Evolutionary conservation across 805 yeast species (phyloP).

Genomic region (Saturnispora saitoi): DNA sequence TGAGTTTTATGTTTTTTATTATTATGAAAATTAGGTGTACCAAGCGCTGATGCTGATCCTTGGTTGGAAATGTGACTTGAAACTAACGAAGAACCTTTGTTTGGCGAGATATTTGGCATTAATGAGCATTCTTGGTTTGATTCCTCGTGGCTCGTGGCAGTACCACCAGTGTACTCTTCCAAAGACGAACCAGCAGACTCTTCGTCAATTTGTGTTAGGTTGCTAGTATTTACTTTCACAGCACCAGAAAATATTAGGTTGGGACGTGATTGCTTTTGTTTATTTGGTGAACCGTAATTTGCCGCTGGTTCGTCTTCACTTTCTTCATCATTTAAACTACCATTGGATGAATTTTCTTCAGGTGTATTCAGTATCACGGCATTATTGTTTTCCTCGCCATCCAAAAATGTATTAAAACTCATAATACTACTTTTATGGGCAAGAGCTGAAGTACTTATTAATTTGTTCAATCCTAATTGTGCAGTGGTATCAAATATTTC

Average conservation of each 20-base stretch:
- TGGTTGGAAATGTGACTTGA: not conserved
- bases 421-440: slow-evolving; percentile 9
- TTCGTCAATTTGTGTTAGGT: slow-evolving; percentile 5
- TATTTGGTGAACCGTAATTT: not conserved
- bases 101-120: too few relatives aligned
- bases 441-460: slow-evolving; percentile 3
- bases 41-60: not conserved
- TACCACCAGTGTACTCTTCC: not conserved
- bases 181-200: not conserved
- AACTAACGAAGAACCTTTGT: not conserved
- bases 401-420: slow-evolving; percentile 10
- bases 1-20: not conserved
- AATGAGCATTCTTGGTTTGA: not conserved
- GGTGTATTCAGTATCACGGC: slow-evolving; percentile 12
- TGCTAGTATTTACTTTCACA: not conserved
- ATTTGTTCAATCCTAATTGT: slow-evolving; percentile 5
- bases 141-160: not conserved
- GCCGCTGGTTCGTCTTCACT: slow-evolving; percentile 2
- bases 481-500: slow-evolving; percentile 13
- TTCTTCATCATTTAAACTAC: not conserved
- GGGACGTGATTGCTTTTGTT: not conserved
- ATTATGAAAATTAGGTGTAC: not conserved
- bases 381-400: slow-evolving; percentile 14
- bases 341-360: slow-evolving; percentile 3
- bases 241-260: not conserved